phyloP scores from a whole-genome alignment of 306 rosid species.

The Dryas octopetala region DNA sequence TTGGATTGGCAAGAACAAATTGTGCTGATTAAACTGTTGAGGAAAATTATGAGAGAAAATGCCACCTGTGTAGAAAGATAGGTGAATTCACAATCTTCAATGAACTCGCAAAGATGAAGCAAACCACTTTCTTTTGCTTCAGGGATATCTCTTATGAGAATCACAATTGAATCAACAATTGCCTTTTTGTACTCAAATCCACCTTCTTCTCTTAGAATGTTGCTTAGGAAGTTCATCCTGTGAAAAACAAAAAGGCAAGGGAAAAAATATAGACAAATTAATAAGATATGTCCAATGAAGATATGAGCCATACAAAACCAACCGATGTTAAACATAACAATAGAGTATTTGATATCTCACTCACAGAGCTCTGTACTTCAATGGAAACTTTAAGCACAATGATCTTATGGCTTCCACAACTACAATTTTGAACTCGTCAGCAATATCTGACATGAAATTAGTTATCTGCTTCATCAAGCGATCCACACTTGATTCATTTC shows the following conservation, averaged over 20 bases:
- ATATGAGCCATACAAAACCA: conserved; percentile 6
- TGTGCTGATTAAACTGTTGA: conserved; percentile 15
- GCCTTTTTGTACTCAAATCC: conserved; percentile 99
- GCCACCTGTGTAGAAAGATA: conserved; percentile 95
- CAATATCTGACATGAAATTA: conserved; percentile 97
- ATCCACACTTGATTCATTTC: conserved; percentile 97
- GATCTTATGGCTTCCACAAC: conserved; percentile 98
- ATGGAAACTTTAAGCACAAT: conserved; percentile 87
- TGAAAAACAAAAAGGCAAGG: conserved; percentile 20
- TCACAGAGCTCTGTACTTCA: conserved; percentile 92
- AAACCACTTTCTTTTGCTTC: conserved; percentile 95
- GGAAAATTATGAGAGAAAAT: conserved; percentile 21
- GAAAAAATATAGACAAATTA: not conserved
- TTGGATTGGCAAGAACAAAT: not conserved
- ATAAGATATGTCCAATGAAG: conserved; percentile 6
- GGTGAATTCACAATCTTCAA: conserved; percentile 98
- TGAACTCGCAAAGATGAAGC: conserved; percentile 98
- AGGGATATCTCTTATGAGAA: conserved; percentile 91
- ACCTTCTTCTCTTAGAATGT: conserved; percentile 98
- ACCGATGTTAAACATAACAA: not conserved
- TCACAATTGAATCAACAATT: conserved; percentile 95
- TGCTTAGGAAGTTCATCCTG: conserved; percentile 99
- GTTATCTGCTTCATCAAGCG: conserved; percentile 98
- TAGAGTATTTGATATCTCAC: conserved; percentile 37
- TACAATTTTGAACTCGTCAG: conserved; percentile 95